Evolutionary conservation across 2,329 filamentous ascomycete genomes (phyloP), one percentile per base, ranked within the genome.

Genomic region (Didymella arachidicola): DNA sequence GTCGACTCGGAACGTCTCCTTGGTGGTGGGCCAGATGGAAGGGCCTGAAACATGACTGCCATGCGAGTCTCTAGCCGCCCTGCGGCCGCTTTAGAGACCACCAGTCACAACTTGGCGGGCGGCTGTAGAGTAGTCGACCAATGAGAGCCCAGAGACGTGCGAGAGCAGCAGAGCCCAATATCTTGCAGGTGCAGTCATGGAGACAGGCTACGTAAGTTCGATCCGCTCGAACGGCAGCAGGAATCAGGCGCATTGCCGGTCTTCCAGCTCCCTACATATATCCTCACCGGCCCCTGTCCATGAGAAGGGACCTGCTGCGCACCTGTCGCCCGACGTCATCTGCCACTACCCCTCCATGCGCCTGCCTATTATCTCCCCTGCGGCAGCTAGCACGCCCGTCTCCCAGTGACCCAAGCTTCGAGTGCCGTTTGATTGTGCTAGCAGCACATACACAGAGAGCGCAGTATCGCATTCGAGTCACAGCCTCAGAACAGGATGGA

Each of bases 401-500:
- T 42, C 19, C n/a, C 10, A n/a, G 30, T 34, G 56, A 53, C 45
- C 39, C 54, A 41, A 58, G 58, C 38, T 34, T 58, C 32, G 39
- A 53, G 22, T 51, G 50, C 39, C 19, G 18, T 12, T 41, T 22
- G 7, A 4, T 12, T 41, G 38, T 41, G 38, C 19, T 14, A 25
- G 38, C 38, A 41, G 38, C 38, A 14, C 38, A 4, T 14, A 2
- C 36, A 11, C 36, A 39, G 7, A 19, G n/a, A 19, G 36, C 36
- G 22, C 5, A 12, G 7, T 16, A 42, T 42, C 39, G 39, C 11
- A 50, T 18, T 43, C 27, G 43, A 10, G 44, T 12, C 29, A 32
- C 34, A 29, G 39, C 32, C 41, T 43, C 25, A 14, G 44, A 30
- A 14, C 16, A 30, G 25, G 29, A 57, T 78, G 77, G 82, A 83